phyloP scores from a whole-genome alignment of 2,329 filamentous ascomycete species.

The Phoma sp. region DNA sequence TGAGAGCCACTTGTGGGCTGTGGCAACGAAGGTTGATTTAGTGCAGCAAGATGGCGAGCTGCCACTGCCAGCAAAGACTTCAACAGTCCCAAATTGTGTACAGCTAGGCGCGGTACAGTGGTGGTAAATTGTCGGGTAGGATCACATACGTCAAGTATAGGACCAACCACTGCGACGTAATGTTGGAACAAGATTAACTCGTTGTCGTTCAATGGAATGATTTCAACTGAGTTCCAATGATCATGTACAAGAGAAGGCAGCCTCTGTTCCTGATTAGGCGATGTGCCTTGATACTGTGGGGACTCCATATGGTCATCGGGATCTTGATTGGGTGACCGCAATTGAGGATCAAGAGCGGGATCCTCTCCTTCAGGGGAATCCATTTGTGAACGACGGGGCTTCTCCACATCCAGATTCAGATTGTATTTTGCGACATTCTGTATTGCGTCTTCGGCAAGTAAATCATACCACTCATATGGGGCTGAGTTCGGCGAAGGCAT shows the following conservation, averaged over 20 bases:
- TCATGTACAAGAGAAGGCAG: conserved; percentile 21
- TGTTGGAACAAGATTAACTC: conserved; percentile 50
- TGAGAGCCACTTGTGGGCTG: conserved; percentile 18
- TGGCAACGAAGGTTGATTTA: conserved; percentile 27
- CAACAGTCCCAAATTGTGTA: conserved; percentile 62
- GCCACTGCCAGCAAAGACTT: conserved; percentile 64
- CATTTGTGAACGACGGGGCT: conserved; percentile 30
- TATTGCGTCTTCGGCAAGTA: conserved; percentile 54
- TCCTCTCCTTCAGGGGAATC: conserved; percentile 32
- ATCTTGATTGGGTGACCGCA: conserved; percentile 18
- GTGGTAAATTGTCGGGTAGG: conserved; percentile 48
- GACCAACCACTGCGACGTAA: conserved; percentile 47
- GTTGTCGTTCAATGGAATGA: conserved; percentile 40
- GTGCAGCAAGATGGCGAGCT: conserved; percentile 58
- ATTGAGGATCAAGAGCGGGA: conserved; percentile 21
- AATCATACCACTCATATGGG: conserved; percentile 57
- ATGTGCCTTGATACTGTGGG: background rate
- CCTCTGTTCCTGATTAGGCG: conserved; percentile 8
- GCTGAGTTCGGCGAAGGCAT: conserved; percentile 51
- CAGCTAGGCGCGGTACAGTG: conserved; percentile 45
- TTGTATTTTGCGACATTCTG: conserved; percentile 45
- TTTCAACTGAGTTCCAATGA: conserved; percentile 34
- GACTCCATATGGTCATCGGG: conserved; percentile 1
- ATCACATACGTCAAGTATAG: conserved; percentile 54
- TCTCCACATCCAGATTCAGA: conserved; percentile 40